Percentiles rank a stretch among this genome's conserved stretches.
These are phyloP conservation scores for Solanum ossicruentum DNA, from an alignment of 257 asterid species.

Conservation along the genomic window DNA sequence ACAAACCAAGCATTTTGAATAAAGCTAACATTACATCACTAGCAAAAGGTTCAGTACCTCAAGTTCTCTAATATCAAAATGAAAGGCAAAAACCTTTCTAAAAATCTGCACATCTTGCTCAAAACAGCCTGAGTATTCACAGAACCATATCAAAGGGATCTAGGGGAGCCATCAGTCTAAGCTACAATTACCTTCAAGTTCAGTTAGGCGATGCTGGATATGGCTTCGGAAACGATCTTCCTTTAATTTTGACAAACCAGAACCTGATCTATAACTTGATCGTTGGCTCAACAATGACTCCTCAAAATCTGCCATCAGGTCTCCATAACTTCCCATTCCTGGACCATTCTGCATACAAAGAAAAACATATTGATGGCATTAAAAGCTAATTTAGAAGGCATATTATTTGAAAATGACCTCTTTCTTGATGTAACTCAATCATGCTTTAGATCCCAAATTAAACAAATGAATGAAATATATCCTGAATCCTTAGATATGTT, in stretches of 20 bases:
- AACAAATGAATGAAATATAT: neutral
- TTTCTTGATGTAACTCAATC: neutral
- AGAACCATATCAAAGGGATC: neutral
- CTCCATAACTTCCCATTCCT: constrained; percentile 46
- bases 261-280: constrained; percentile 46
- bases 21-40: neutral
- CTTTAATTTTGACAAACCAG: constrained; percentile 46
- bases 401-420: neutral
- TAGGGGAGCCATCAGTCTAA: neutral
- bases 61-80: neutral
- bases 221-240: constrained; percentile 54
- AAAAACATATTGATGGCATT: neutral
- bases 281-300: constrained; percentile 65
- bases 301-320: constrained; percentile 84
- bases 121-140: neutral
- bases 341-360: constrained; percentile 36
- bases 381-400: neutral
- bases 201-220: constrained; percentile 56
- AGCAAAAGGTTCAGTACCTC: neutral
- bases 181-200: constrained; percentile 69
- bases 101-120: neutral
- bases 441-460: neutral
- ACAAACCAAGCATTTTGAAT: neutral
- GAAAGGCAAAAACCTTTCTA: neutral
- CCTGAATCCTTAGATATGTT: neutral